Conservation (phyloP, 2,329 filamentous ascomycete genomes). For the Cladophialophora carrionii region DNA sequence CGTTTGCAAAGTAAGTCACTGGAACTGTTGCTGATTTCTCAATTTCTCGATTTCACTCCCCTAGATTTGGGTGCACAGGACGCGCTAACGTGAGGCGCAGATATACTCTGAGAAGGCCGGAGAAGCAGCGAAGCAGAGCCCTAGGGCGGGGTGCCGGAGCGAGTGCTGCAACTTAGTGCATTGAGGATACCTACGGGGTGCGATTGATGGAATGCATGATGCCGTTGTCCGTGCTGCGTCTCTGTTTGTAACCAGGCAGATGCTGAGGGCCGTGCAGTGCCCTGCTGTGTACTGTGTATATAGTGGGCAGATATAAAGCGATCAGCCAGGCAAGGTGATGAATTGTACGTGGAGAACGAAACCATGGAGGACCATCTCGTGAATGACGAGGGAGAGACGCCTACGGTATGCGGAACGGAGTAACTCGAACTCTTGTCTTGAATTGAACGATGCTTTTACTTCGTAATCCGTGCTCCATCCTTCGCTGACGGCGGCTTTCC, state of each 20-base stretch:
- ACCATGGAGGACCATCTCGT: neutral
- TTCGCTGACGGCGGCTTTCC: neutral
- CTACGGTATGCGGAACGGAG: neutral
- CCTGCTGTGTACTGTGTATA: neutral
- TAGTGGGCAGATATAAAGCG: neutral
- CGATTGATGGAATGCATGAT: neutral
- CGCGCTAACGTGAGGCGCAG: slow-evolving; percentile 23
- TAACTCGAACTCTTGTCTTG: neutral
- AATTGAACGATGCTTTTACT: neutral
- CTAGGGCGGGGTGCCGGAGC: neutral
- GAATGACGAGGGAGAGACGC: neutral
- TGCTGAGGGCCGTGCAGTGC: neutral
- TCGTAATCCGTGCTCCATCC: neutral
- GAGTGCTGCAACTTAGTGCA: neutral
- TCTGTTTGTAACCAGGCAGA: neutral
- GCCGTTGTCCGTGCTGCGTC: neutral
- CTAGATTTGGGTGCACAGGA: neutral
- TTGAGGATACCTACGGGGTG: neutral
- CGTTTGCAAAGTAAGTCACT: slow-evolving; percentile 89
- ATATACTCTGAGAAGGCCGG: slow-evolving; percentile 35
- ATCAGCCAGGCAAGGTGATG: neutral
- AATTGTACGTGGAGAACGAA: neutral
- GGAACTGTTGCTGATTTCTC: slow-evolving; percentile 39
- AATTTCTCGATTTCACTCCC: too few species aligned
- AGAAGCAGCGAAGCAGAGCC: slow-evolving; percentile 4